A percentile compares a stretch with the other conserved stretches of the same genome.
These are phyloP conservation scores for Phoma herbarum DNA, from an alignment of 2,329 filamentous ascomycete species.

Conservation along the genomic window DNA sequence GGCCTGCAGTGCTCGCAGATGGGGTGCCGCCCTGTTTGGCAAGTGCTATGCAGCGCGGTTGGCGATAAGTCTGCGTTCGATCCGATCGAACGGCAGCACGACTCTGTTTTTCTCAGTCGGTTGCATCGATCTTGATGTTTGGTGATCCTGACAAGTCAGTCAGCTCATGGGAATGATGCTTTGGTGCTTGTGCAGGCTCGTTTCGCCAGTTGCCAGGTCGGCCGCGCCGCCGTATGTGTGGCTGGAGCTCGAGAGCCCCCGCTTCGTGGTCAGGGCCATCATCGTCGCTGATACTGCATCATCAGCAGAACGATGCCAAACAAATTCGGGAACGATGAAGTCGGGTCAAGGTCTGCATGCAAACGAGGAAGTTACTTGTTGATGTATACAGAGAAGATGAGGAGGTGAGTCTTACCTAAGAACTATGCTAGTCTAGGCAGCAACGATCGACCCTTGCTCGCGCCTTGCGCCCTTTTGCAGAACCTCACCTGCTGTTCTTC, in stretches of 20 bases:
- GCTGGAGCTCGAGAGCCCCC: neutral
- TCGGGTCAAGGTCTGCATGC: neutral
- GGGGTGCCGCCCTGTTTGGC: neutral
- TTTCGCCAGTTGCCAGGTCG: neutral
- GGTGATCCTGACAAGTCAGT: neutral
- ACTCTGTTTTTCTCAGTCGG: neutral
- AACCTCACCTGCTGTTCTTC: neutral
- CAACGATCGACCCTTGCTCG: neutral
- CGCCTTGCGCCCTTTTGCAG: conserved; percentile 1
- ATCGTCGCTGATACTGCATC: neutral
- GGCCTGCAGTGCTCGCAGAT: neutral
- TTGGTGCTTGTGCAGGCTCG: neutral
- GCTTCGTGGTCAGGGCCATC: neutral
- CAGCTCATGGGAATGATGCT: neutral
- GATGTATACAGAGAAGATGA: neutral
- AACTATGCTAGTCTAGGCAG: conserved; percentile 1
- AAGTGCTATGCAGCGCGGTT: neutral
- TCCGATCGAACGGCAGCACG: neutral
- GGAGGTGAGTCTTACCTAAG: conserved; percentile 5
- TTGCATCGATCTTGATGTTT: neutral
- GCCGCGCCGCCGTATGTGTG: neutral
- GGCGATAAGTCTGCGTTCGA: neutral
- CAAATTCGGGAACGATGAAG: neutral
- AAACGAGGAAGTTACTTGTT: neutral
- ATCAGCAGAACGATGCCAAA: neutral